Base-by-base conservation (phyloP, 805 yeast species). In the Metschnikowia sp. region DNA sequence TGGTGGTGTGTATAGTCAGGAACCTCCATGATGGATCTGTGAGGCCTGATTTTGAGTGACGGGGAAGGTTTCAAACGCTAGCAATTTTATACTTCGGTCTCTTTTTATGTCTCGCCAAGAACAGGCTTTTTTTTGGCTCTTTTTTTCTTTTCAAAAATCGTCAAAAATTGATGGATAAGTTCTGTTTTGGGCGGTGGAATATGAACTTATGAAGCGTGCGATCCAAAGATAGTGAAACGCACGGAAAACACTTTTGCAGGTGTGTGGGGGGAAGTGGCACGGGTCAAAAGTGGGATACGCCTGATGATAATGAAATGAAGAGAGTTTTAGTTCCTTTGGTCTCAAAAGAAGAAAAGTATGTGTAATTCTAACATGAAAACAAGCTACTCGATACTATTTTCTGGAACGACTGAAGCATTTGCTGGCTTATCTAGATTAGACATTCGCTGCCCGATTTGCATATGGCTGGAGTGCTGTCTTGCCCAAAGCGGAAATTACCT, bases 401-500 rank as follows among this genome's bases (percentile, higher is more conserved):
- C 11, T 9, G 32, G 32, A 11, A 30, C n/a, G 2, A 6, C 1
- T 4, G 1, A 5, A 12, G 33, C 33, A 31, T 22, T 30, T 2
- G 34, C 41, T 31, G 34, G 33, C 34, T 39, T 39, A 30, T 39
- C 39, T 19, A n/a, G 7, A 13, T 18, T n/a, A 29, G 33, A 8
- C 42, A 22, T 22, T 22, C 22, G 22, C 26, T 8, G 41, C 41
- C 15, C 11, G 15, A 12, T 15, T 12, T 8, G 22, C 31, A 12
- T 10, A 9, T 19, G 29, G 19, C 13, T 11, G 15, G 41, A 34
- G 28, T 28, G 44, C 39, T 15, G 34, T 26, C 29, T 29, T 41
- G 44, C 44, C 44, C 39, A 29, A 41, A 29, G n/a, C n/a, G 44
- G 44, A 35, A 41, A 41, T 15, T 13, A 11, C 8, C 15, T 22